A percentile compares a stretch with the other conserved stretches of the same genome.
phyloP scores from a whole-genome alignment of 2,329 filamentous ascomycete genomes.

The Colletotrichum chrysophilum region DNA sequence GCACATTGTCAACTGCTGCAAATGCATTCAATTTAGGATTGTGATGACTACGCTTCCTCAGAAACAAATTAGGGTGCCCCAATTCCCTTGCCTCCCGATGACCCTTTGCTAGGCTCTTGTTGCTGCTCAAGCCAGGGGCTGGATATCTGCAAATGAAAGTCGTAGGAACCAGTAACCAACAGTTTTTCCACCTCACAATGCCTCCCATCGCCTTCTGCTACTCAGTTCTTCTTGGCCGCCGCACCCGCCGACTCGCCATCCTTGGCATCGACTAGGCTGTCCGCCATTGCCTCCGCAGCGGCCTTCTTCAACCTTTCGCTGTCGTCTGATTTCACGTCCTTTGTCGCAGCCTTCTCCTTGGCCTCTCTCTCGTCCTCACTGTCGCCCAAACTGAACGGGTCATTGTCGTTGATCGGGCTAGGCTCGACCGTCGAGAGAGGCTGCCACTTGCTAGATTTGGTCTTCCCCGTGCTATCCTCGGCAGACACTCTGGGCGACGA shows the following conservation, averaged over 20 bases:
- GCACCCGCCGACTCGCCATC: conserved; percentile 35
- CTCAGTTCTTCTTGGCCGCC: conserved; percentile 39
- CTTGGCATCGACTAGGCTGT: conserved; percentile 53
- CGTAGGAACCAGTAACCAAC: not conserved
- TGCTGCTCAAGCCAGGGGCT: conserved; percentile 8
- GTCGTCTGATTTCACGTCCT: conserved; percentile 60
- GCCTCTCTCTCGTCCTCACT: conserved; percentile 89
- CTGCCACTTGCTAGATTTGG: conserved; percentile 94
- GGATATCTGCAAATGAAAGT: conserved; percentile 22
- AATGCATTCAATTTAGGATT: conserved; percentile 7
- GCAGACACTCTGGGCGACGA: conserved; percentile 61
- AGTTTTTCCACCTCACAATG: not conserved
- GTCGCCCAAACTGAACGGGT: conserved; percentile 95
- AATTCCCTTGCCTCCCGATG: conserved; percentile 16
- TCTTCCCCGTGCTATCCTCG: conserved; percentile 54
- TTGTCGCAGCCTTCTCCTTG: conserved; percentile 64
- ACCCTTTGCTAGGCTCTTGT: not conserved
- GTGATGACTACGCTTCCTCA: conserved; percentile 16
- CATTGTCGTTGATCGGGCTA: conserved; percentile 69
- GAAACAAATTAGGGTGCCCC: conserved; percentile 15
- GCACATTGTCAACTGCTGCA: not conserved
- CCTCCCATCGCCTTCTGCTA: not conserved
- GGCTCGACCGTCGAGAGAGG: conserved; percentile 84
- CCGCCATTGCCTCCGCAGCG: conserved; percentile 65
- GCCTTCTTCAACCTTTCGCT: conserved; percentile 69